Evolutionary conservation across 2,329 filamentous ascomycete genomes (phyloP), one percentile per base, ranked within the genome.

Genomic region (Fusarium abutilonis): DNA sequence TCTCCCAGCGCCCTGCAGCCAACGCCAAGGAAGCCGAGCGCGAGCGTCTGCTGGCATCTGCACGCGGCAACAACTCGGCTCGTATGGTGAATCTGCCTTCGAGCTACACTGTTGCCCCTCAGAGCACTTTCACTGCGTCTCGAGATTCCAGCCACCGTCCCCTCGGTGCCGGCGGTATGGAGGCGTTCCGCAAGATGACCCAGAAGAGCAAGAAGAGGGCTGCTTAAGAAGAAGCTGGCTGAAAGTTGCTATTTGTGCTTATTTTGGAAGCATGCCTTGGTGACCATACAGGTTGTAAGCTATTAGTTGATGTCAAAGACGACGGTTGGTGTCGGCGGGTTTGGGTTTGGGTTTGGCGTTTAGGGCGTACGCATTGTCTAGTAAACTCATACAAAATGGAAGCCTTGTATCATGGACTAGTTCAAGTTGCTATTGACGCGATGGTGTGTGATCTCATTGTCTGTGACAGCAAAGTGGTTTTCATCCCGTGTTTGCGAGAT

Each of bases 131-230:
- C 66, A 84, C 86, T 64, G 80, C 82, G 17, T 76, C 75, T 26
- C 77, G 79, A 36, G 79, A 76, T 4, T 75, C 80, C 6, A 84
- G 86, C 63, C 84, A 84, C 63, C 79, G 84, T 38, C 86, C 86
- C 10, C 83, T 89, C 60, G 86, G 86, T 47, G 82, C 86, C n/a
- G 81, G 81, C 59, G 86, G 86, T 56, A 79, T 86, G 73, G 86
- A 88, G 64, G 86, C 86, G 1, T 89, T 89, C 77, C 80, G 85
- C 61, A 86, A 82, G 76, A 88, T 89, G 82, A 87, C 85, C 9
- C 82, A 86, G 69, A 88, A 86, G 75, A 81, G 80, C 61, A 88
- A 87, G 78, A 86, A 85, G 77, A 71, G 71, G 63, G 63, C 66
- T 14, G 51, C 42, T 40, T 70, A 56, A 62, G 28, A 23, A 10